A percentile compares a stretch with the other conserved stretches of the same genome.
These are phyloP conservation scores for Syzygium oleosum DNA, from an alignment of 345 rosid species.

Conservation along the genomic window DNA sequence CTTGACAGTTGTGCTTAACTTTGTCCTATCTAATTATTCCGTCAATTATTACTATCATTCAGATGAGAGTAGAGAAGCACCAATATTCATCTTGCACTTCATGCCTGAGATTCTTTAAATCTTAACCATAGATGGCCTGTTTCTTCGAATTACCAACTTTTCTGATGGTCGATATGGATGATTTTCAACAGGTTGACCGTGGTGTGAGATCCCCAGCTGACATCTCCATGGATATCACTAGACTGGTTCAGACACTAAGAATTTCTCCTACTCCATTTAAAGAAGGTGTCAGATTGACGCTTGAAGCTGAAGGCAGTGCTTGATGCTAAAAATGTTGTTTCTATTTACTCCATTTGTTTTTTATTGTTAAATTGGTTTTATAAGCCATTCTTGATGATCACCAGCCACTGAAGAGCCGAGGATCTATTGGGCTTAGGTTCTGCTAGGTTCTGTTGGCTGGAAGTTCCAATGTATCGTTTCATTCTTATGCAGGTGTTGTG, in stretches of 20 bases:
- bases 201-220: conserved; percentile 79
- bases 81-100: neutral
- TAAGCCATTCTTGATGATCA: neutral
- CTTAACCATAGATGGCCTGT: neutral
- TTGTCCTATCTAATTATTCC: neutral
- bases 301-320: conserved; percentile 24
- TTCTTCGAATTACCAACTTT: neutral
- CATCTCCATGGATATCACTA: conserved; percentile 78
- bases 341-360: neutral
- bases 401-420: neutral
- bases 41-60: neutral
- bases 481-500: neutral
- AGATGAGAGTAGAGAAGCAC: neutral
- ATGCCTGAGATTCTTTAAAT: neutral
- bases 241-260: conserved; percentile 40
- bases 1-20: neutral
- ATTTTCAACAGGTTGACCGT: conserved; percentile 50
- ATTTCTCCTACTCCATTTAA: conserved; percentile 46
- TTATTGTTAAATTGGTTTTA: neutral
- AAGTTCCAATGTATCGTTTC: neutral
- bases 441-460: neutral
- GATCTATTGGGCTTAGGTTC: neutral
- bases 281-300: conserved; percentile 65
- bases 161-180: neutral
- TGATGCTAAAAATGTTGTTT: neutral